A percentile compares a stretch with the other conserved stretches of the same genome.
Evolutionary conservation across 2,329 filamentous ascomycete species (phyloP).

Genomic region (Davidsoniella virescens): DNA sequence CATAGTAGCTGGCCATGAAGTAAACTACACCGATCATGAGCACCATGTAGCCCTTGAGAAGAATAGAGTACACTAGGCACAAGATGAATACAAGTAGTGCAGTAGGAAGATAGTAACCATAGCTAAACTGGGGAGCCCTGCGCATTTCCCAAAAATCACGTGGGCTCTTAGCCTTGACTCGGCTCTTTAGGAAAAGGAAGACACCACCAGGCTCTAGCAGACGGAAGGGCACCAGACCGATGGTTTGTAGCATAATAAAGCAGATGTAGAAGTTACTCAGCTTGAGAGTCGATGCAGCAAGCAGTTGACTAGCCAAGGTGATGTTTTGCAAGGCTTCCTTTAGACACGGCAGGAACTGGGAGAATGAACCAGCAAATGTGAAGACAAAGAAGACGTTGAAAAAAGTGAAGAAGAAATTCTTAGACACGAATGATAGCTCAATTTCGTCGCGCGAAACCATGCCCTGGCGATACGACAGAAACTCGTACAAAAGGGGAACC

Average conservation of each 20-base stretch:
- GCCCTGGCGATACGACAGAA: constrained; percentile 76
- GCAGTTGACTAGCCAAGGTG: constrained; percentile 54
- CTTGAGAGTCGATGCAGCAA: constrained; percentile 59
- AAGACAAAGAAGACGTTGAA: constrained; percentile 98
- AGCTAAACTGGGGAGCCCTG: constrained; percentile 76
- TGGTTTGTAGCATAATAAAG: constrained; percentile 80
- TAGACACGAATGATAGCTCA: constrained; percentile 86
- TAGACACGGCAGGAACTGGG: constrained; percentile 56
- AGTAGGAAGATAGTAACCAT: constrained; percentile 89
- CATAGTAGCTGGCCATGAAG: constrained; percentile 69
- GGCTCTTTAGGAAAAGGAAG: constrained; percentile 63
- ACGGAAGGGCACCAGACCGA: constrained; percentile 88
- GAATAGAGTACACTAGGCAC: constrained; percentile 83
- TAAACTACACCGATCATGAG: constrained; percentile 71
- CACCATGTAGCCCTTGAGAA: constrained; percentile 64
- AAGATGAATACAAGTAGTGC: constrained; percentile 88
- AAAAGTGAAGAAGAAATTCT: constrained; percentile 99
- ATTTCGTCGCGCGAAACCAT: constrained; percentile 92
- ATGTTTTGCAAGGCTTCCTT: constrained; percentile 64
- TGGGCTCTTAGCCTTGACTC: constrained; percentile 68
- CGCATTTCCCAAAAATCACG: constrained; percentile 73
- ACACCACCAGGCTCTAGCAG: constrained; percentile 82
- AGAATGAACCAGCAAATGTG: constrained; percentile 70
- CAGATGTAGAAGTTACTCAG: constrained; percentile 80
- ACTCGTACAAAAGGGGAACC: constrained; percentile 91